Evolutionary conservation across 371 early-diverging fungal genomes (phyloP).

Genomic region (Syncephalastrum contaminatum): DNA sequence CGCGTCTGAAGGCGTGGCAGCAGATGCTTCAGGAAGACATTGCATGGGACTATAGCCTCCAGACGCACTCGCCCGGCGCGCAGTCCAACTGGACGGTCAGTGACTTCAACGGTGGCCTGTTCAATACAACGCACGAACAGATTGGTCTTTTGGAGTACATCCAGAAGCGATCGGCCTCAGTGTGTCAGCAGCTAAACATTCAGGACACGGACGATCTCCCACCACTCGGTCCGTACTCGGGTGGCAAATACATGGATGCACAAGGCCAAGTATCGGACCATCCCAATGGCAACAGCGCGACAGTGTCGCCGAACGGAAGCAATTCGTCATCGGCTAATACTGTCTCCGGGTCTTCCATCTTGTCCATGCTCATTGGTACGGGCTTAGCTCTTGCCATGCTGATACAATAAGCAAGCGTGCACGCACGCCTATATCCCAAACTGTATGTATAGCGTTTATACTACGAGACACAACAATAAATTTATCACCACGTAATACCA

Average conservation of each 20-base stretch:
- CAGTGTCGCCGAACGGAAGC: conserved; percentile 5
- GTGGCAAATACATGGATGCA: conserved; percentile 27
- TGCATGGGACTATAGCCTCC: conserved; percentile 46
- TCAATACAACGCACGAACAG: conserved; percentile 20
- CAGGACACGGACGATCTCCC: conserved; percentile 39
- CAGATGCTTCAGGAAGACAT: conserved; percentile 53
- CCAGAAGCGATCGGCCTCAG: conserved; percentile 24
- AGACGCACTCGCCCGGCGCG: conserved; percentile 44
- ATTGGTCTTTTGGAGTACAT: conserved; percentile 38
- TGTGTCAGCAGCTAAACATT: conserved; percentile 34
- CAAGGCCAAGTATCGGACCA: conserved; percentile 23
- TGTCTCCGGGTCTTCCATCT: too few relatives aligned
- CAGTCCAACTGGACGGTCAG: conserved; percentile 33
- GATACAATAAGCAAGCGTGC: too few relatives aligned
- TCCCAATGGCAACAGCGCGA: not conserved
- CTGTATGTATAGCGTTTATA: too few relatives aligned
- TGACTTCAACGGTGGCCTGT: conserved; percentile 41
- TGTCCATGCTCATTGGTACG: too few relatives aligned
- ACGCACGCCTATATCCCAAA: too few relatives aligned
- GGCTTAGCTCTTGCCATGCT: too few relatives aligned
- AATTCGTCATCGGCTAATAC: not conserved
- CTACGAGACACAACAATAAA: too few relatives aligned
- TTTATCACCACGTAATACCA: too few relatives aligned
- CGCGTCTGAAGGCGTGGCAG: conserved; percentile 50
- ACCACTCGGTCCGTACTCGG: conserved; percentile 30